Base-by-base conservation (phyloP, 116 monocot species). In the Zostera marina region DNA sequence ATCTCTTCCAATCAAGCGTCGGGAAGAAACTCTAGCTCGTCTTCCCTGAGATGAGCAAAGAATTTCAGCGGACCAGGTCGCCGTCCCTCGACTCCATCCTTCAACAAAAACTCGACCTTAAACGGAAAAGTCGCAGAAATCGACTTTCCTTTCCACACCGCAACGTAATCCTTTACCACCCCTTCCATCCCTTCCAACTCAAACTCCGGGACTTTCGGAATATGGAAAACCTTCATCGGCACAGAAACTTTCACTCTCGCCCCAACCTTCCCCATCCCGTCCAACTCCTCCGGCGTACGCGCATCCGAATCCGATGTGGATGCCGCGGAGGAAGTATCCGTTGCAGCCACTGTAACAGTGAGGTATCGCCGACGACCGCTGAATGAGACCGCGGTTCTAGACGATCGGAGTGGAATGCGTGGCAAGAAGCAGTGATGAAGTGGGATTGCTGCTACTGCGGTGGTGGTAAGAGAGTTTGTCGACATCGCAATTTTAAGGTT, bases 41-140 rank as follows among this genome's bases (percentile, higher is more conserved):
- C 94, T 41, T 88, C 88, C 67, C 68, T 74, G 44, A 94, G 74
- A 61, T 94, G 94, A 5, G 77, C 88, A 16, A 82, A 56, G 65
- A 94, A 74, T 67, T 74, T 84, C 54, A 94, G 9, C 14, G 63
- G 56, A 12, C 69, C 68, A 8, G 44, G 52, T 66, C 76, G 72
- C 75, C 69, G 48, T 32, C 77, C 83, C 2, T 76, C 88, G n/a
- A 82, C 52, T 3, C 58, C 38, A 23, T 79, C 22, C 0, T 68
- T 44, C 40, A 70, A 39, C 8, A 63, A 44, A 70, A 94, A 94
- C 75, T 88, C 79, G 40, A 88, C 84, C 65, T 78, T 88, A 71
- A 79, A 88, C 0, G 94, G 94, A 20, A 94, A 57, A 61, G 79
- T 94, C 11, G 88, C 88, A 0, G 84, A 82, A 56, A 94, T 84